Conservation (phyloP, 495 filamentous ascomycete species). For the Aspergillus saccharolyticus region DNA sequence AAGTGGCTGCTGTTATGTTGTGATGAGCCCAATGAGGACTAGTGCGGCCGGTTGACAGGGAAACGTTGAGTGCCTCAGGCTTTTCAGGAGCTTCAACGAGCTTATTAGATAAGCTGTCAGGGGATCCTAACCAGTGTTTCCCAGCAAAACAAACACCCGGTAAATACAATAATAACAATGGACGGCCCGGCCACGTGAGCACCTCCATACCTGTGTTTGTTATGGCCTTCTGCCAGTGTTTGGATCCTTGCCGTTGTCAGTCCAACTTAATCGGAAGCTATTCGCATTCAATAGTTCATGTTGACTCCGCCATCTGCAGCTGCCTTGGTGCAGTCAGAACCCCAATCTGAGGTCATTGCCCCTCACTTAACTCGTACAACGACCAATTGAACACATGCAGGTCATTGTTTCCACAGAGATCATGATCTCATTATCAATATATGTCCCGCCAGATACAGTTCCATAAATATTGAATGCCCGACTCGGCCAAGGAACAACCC, state of each 20-base stretch:
- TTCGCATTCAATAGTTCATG: neutral
- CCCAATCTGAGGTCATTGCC: constrained; percentile 1
- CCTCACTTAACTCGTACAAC: neutral
- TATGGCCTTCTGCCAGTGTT: too few relatives aligned
- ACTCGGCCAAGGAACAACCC: neutral
- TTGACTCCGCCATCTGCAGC: neutral
- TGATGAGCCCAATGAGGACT: constrained; percentile 30
- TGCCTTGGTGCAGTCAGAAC: neutral
- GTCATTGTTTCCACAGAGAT: neutral
- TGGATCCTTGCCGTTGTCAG: constrained; percentile 2
- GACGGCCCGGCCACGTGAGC: neutral
- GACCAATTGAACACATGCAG: neutral
- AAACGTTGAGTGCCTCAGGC: constrained; percentile 28
- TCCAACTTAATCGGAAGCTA: neutral
- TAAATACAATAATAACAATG: neutral
- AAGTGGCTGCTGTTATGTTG: constrained; percentile 39
- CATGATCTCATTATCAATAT: neutral
- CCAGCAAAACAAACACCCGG: constrained; percentile 4
- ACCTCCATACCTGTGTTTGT: neutral
- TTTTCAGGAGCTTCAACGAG: constrained; percentile 17
- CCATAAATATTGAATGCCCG: neutral
- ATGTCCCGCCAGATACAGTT: neutral
- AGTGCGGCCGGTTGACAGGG: constrained; percentile 38
- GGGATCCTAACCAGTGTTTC: constrained; percentile 11
- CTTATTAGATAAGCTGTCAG: neutral